A percentile compares a stretch with the other conserved stretches of the same genome.
Conservation (phyloP, 176 grass and related monocot genomes). For the Puccinellia tenuiflora region DNA sequence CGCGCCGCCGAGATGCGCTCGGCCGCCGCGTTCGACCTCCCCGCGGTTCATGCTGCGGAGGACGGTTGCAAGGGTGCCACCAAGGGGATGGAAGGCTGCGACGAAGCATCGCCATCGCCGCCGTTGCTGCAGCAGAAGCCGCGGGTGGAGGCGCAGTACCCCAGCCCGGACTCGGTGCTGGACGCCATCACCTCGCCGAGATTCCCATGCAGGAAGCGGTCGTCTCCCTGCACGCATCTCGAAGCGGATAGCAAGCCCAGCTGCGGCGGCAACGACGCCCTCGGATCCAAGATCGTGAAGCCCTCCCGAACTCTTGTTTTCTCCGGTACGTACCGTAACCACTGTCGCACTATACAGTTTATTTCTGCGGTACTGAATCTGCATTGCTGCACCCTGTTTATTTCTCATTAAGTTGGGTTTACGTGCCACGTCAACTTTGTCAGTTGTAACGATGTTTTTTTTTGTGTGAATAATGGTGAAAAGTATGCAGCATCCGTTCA, state of each 20-base stretch:
- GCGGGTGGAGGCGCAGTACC: conserved; percentile 25
- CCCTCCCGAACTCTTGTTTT: conserved; percentile 62
- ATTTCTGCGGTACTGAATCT: not conserved
- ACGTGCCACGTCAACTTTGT: conserved; percentile 4
- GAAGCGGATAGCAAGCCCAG: conserved; percentile 19
- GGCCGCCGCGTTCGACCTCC: conserved; percentile 19
- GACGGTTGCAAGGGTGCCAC: not conserved
- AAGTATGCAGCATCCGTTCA: not conserved
- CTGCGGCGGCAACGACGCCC: conserved; percentile 3
- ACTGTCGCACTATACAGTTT: not conserved
- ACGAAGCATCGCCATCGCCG: not conserved
- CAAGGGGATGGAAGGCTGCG: not conserved
- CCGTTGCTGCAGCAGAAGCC: not conserved
- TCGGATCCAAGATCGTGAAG: conserved; percentile 71
- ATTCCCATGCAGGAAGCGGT: conserved; percentile 62
- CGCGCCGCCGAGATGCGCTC: conserved; percentile 54
- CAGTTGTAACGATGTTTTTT: not conserved
- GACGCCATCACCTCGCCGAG: conserved; percentile 82
- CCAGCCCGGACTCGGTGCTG: conserved; percentile 87
- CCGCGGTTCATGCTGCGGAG: not conserved
- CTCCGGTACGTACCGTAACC: conserved; percentile 29
- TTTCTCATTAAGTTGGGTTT: not conserved
- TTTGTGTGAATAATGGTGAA: not conserved
- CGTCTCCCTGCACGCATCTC: conserved; percentile 32
- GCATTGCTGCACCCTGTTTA: not conserved